Conservation (phyloP, 1,139 yeast species). For the Petasospora rhodanensis region DNA sequence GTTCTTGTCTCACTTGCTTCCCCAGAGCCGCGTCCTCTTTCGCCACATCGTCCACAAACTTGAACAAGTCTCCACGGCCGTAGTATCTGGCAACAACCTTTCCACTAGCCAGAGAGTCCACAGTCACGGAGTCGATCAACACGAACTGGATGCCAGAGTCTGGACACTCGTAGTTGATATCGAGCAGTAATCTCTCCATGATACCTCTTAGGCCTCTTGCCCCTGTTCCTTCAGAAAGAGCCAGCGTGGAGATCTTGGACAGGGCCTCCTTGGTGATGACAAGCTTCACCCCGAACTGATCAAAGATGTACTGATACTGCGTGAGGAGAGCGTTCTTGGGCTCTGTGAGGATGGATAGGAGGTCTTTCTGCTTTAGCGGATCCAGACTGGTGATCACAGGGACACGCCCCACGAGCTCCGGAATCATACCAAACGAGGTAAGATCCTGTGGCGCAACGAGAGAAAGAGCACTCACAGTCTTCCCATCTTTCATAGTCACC, state of each 20-base stretch:
- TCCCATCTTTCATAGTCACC: conserved; percentile 32
- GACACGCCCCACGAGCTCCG: conserved; percentile 50
- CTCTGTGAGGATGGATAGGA: conserved; percentile 43
- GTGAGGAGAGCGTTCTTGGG: conserved; percentile 47
- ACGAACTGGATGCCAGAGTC: conserved; percentile 44
- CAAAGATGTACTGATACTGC: conserved; percentile 46
- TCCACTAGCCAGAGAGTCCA: conserved; percentile 31
- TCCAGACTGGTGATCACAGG: conserved; percentile 45
- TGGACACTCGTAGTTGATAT: conserved; percentile 52
- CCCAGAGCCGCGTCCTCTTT: conserved; percentile 31
- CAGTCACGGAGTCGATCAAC: conserved; percentile 36
- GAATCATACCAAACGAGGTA: conserved; percentile 45
- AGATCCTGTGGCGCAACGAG: conserved; percentile 43
- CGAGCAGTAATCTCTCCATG: conserved; percentile 43
- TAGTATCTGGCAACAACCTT: conserved; percentile 40
- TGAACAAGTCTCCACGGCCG: conserved; percentile 35
- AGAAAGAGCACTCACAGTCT: conserved; percentile 36
- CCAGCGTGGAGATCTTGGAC: conserved; percentile 38
- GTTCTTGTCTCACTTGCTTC: conserved; percentile 7
- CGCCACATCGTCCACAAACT: conserved; percentile 32
- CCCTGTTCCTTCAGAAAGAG: conserved; percentile 47
- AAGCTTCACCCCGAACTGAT: conserved; percentile 43
- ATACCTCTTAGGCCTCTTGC: conserved; percentile 51
- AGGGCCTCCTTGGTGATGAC: conserved; percentile 43
- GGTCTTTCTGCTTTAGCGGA: conserved; percentile 38